Conservation (phyloP, 2,329 filamentous ascomycete genomes). For the Calcarisporium arbuscula region DNA sequence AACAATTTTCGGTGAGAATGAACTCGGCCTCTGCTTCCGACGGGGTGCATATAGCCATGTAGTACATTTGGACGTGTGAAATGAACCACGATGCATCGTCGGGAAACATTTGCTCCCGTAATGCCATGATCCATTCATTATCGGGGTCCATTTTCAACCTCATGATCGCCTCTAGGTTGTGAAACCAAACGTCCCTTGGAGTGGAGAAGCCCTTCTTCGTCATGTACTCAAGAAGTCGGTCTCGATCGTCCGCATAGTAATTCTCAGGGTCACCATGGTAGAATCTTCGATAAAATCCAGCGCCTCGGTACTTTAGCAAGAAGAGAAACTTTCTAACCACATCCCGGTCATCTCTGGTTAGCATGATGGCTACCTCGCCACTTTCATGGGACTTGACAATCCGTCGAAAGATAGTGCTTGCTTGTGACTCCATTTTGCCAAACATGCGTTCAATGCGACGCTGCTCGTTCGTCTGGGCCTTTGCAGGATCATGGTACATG, state of each 20-base stretch:
- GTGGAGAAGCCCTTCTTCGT: constrained; percentile 12
- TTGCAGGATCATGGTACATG: constrained; percentile 7
- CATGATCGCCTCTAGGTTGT: constrained; percentile 19
- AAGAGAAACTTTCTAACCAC: constrained; percentile 3
- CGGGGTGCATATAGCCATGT: constrained; percentile 23
- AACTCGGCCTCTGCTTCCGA: constrained; percentile 14
- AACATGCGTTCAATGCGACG: constrained; percentile 1
- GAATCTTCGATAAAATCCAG: neutral
- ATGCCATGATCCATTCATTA: constrained; percentile 11
- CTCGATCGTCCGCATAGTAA: constrained; percentile 23
- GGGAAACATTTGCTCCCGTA: constrained; percentile 15
- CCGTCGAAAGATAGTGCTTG: constrained; percentile 22
- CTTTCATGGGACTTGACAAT: constrained; percentile 6
- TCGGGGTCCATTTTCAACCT: constrained; percentile 19
- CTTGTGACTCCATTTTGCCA: constrained; percentile 13
- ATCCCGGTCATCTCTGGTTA: constrained; percentile 23
- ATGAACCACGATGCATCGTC: constrained; percentile 19
- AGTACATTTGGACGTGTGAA: constrained; percentile 14
- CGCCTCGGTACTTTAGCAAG: constrained; percentile 1
- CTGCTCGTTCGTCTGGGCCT: neutral
- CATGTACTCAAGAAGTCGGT: constrained; percentile 17
- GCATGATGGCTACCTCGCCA: constrained; percentile 13
- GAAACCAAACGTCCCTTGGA: constrained; percentile 23
- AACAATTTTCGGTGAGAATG: constrained; percentile 15
- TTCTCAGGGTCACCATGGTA: constrained; percentile 19